A percentile compares a stretch with the other conserved stretches of the same genome.
Evolutionary conservation across 2,329 filamentous ascomycete species (phyloP).

Genomic region (Daldinia eschscholtzii): DNA sequence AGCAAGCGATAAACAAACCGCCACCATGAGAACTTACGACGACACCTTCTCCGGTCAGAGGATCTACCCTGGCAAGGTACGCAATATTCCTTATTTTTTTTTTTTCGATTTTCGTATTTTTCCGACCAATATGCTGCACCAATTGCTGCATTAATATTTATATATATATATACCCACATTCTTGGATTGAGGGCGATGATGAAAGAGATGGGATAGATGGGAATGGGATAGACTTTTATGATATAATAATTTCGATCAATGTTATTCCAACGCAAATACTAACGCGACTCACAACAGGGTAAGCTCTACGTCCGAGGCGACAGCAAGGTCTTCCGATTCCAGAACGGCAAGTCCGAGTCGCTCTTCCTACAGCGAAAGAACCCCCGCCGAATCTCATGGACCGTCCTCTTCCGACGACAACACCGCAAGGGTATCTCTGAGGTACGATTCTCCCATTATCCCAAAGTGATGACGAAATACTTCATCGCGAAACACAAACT

Average conservation of each 20-base stretch:
- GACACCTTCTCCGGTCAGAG: constrained; percentile 74
- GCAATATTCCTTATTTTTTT: constrained; percentile 42
- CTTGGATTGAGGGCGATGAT: constrained; percentile 7
- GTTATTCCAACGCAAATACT: constrained; percentile 41
- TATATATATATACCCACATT: too few species aligned
- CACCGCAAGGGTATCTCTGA: constrained; percentile 99
- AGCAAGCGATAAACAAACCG: constrained; percentile 54
- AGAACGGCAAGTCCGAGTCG: constrained; percentile 99
- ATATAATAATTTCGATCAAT: too few species aligned
- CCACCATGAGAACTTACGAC: constrained; percentile 76
- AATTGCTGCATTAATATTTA: background rate
- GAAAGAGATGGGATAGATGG: constrained; percentile 8
- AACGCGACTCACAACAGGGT: constrained; percentile 72
- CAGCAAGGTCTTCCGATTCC: constrained; percentile 99
- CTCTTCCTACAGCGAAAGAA: constrained; percentile 99
- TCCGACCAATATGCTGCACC: background rate
- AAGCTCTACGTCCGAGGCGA: constrained; percentile 99
- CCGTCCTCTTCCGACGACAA: constrained; percentile 96
- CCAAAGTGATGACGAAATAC: background rate
- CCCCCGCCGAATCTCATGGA: constrained; percentile 99
- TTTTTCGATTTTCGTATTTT: constrained; percentile 20
- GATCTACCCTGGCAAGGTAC: constrained; percentile 77
- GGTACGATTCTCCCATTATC: constrained; percentile 71
- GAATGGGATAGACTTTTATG: background rate
- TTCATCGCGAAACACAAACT: background rate